These are phyloP conservation scores for Phialophora verrucosa DNA, from an alignment of 2,329 filamentous ascomycete species.

Conservation along the genomic window DNA sequence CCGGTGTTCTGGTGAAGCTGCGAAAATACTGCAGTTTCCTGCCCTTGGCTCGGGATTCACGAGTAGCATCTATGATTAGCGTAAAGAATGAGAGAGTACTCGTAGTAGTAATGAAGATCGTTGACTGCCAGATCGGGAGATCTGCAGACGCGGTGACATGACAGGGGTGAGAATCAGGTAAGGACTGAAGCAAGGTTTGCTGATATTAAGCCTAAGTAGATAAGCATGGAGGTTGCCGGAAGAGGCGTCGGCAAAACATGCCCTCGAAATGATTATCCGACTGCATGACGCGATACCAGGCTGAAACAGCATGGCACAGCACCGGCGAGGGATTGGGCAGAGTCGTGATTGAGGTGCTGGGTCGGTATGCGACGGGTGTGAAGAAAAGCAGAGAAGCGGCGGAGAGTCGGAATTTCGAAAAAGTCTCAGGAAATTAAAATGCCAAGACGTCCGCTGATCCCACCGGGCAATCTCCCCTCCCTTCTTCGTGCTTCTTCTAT, in stretches of 20 bases:
- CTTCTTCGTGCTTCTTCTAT: neutral
- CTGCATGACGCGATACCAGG: slow-evolving; percentile 18
- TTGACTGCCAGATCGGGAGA: slow-evolving; percentile 3
- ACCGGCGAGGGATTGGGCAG: slow-evolving; percentile 4
- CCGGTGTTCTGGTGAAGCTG: neutral
- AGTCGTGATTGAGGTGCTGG: neutral
- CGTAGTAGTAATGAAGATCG: slow-evolving; percentile 16
- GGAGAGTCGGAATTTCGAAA: slow-evolving; percentile 8
- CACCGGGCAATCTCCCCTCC: neutral
- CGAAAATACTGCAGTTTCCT: neutral
- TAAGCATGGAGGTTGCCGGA: neutral
- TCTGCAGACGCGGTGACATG: neutral
- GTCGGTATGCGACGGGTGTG: neutral
- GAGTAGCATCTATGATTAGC: neutral
- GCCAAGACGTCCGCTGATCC: slow-evolving; percentile 7
- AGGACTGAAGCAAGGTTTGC: slow-evolving; percentile 6
- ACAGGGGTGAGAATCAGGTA: neutral
- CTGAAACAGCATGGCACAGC: slow-evolving; percentile 19
- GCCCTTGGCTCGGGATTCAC: neutral
- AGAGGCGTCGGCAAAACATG: slow-evolving; percentile 14
- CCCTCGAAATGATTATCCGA: neutral
- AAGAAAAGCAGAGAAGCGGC: neutral
- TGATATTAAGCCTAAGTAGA: slow-evolving; percentile 6
- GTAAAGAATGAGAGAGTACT: neutral
- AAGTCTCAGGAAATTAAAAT: slow-evolving; percentile 5